phyloP scores from a whole-genome alignment of 2,329 filamentous ascomycete genomes.

The Fusarium tricinctum region DNA sequence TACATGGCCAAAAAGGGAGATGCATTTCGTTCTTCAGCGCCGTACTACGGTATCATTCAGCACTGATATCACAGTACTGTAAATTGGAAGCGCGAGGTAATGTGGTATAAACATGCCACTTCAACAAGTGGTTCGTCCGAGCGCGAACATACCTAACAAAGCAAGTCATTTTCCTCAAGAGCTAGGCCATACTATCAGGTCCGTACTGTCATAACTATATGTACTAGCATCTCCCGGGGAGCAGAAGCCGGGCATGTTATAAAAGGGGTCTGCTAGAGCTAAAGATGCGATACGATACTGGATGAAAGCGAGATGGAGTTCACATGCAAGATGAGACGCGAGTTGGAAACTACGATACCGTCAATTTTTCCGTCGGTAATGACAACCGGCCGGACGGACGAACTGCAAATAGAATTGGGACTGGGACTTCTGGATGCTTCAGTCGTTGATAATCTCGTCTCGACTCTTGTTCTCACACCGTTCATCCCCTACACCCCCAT shows the following conservation, averaged over 20 bases:
- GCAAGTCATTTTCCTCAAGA: background rate
- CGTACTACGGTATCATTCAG: background rate
- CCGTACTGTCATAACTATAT: constrained; percentile 13
- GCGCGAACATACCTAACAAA: too few species aligned
- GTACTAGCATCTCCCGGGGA: constrained; percentile 40
- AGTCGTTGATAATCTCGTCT: constrained; percentile 24
- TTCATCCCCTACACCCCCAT: constrained; percentile 20
- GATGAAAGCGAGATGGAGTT: constrained; percentile 11
- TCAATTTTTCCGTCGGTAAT: constrained; percentile 37
- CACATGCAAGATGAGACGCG: constrained; percentile 30
- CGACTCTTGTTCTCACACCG: constrained; percentile 31
- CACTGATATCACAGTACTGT: constrained; percentile 2
- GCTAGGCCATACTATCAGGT: constrained; percentile 11
- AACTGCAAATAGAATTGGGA: background rate
- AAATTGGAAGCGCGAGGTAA: constrained; percentile 19
- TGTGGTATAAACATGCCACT: constrained; percentile 34
- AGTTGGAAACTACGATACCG: constrained; percentile 21
- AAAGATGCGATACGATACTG: constrained; percentile 12
- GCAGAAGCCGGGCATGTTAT: constrained; percentile 30
- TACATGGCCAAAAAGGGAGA: constrained; percentile 2
- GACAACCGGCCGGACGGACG: constrained; percentile 26
- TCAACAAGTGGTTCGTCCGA: background rate
- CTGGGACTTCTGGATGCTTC: constrained; percentile 24
- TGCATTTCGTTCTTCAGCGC: background rate
- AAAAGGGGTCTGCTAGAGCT: constrained; percentile 25